These are phyloP conservation scores for Teratosphaeria pseudoeucalypti DNA, from an alignment of 2,329 filamentous ascomycete species.

Conservation along the genomic window DNA sequence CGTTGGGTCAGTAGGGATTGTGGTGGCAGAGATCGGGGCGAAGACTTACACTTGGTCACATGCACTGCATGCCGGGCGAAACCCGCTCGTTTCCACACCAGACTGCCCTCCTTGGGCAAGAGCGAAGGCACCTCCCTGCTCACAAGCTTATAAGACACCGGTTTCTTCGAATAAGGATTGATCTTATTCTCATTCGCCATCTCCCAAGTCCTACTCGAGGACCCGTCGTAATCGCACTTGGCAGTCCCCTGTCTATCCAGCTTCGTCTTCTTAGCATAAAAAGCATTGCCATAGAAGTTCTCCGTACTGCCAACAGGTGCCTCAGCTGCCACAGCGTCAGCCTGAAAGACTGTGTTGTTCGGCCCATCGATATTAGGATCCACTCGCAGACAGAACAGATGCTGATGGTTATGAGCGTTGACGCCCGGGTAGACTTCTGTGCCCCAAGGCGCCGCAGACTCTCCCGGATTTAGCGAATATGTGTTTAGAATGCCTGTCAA, in stretches of 20 bases:
- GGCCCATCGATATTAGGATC: conserved; percentile 81
- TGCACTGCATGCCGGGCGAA: conserved; percentile 82
- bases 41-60: conserved; percentile 69
- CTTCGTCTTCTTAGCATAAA: conserved; percentile 75
- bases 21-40: conserved; percentile 3
- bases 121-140: conserved; percentile 71
- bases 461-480: conserved; percentile 67
- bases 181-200: conserved; percentile 74
- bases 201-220: conserved; percentile 76
- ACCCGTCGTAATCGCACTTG: conserved; percentile 70
- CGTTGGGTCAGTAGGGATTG: not conserved
- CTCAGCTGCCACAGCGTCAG: conserved; percentile 60
- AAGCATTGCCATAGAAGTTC: conserved; percentile 85
- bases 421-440: conserved; percentile 85
- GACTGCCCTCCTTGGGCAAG: conserved; percentile 66
- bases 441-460: conserved; percentile 79
- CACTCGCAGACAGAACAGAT: conserved; percentile 82
- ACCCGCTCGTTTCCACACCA: conserved; percentile 83
- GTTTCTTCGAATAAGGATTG: conserved; percentile 80
- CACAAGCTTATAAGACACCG: conserved; percentile 78
- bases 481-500: conserved; percentile 90
- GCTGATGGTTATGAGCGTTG: conserved; percentile 93
- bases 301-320: conserved; percentile 68
- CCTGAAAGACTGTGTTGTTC: conserved; percentile 74
- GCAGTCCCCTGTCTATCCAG: conserved; percentile 59